Conservation (phyloP, 1,139 yeast genomes). For the Groenewaldozyma sp. region DNA sequence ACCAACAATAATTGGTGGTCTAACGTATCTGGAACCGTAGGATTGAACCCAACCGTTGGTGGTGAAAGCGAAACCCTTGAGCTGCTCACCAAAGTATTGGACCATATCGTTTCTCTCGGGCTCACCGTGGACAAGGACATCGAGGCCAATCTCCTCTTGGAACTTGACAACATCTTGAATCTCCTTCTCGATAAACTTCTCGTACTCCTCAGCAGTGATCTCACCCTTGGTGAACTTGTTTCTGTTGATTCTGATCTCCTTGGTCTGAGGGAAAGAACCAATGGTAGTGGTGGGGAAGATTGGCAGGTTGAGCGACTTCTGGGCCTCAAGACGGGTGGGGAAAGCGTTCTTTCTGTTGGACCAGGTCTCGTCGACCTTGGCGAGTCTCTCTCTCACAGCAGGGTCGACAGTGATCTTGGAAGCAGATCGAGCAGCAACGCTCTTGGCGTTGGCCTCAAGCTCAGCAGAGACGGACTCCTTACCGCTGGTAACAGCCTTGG, state of each 20-base stretch:
- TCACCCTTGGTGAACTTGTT: constrained; percentile 97
- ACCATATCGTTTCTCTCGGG: constrained; percentile 99
- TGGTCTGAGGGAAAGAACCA: constrained; percentile 99
- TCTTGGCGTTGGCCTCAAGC: constrained; percentile 77
- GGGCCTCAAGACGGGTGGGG: constrained; percentile 79
- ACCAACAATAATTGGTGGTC: constrained; percentile 99
- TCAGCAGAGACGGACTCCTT: constrained; percentile 57
- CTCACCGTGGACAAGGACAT: constrained; percentile 98
- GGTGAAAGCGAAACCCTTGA: constrained; percentile 97
- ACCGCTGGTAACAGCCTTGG: constrained; percentile 65
- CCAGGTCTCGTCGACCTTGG: constrained; percentile 63
- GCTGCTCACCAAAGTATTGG: constrained; percentile 98
- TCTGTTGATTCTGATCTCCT: constrained; percentile 97
- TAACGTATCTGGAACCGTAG: constrained; percentile 98
- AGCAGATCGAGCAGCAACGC: constrained; percentile 76
- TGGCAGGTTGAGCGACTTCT: constrained; percentile 84
- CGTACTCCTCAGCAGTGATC: constrained; percentile 89
- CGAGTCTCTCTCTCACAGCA: constrained; percentile 81
- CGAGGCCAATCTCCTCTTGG: constrained; percentile 98
- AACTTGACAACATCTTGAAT: constrained; percentile 91
- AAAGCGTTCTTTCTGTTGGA: constrained; percentile 75
- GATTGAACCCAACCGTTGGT: constrained; percentile 99
- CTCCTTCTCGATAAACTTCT: constrained; percentile 92
- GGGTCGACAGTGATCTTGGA: constrained; percentile 88
- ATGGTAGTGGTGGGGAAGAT: constrained; percentile 99